Evolutionary conservation across 192 early-diverging fungal genomes (phyloP).

Genomic region (Coemansia sp.): DNA sequence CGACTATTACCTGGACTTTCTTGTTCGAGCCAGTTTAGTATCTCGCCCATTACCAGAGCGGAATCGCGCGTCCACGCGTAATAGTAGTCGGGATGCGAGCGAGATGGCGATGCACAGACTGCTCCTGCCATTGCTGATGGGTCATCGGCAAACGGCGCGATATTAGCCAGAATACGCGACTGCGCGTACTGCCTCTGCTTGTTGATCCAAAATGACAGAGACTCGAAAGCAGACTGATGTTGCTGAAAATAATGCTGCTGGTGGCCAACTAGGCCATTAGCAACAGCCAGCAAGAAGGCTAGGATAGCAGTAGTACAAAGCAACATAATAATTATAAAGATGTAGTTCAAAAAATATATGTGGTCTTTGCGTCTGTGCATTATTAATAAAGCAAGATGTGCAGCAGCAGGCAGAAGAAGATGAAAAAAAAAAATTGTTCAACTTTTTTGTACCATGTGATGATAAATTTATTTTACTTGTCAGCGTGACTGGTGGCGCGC

Average conservation of each 20-base stretch:
- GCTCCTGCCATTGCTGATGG: conserved; percentile 37
- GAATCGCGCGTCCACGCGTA: conserved; percentile 77
- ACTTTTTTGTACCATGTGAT: background rate
- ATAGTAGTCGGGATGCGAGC: conserved; percentile 68
- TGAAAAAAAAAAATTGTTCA: background rate
- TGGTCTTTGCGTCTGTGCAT: no score
- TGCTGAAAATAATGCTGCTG: background rate
- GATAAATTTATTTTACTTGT: background rate
- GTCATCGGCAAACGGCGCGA: conserved; percentile 33
- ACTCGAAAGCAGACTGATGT: background rate
- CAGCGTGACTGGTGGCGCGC: conserved; percentile 20
- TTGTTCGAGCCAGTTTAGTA: conserved; percentile 30
- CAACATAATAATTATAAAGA: conserved; percentile 4
- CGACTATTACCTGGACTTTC: background rate
- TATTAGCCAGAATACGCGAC: conserved; percentile 33
- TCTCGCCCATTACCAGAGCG: conserved; percentile 63
- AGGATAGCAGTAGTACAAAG: background rate
- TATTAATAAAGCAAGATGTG: no score
- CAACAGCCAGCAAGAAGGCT: background rate
- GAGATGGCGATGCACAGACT: conserved; percentile 55
- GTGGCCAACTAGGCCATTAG: background rate
- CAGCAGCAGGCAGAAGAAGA: background rate
- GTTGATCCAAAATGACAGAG: conserved; percentile 20
- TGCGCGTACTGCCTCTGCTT: conserved; percentile 12
- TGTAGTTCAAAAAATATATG: background rate